Percentiles rank a stretch among this genome's conserved stretches.
These are phyloP conservation scores for Cladorrhinum sp. DNA, from an alignment of 2,329 filamentous ascomycete genomes.

Conservation along the genomic window DNA sequence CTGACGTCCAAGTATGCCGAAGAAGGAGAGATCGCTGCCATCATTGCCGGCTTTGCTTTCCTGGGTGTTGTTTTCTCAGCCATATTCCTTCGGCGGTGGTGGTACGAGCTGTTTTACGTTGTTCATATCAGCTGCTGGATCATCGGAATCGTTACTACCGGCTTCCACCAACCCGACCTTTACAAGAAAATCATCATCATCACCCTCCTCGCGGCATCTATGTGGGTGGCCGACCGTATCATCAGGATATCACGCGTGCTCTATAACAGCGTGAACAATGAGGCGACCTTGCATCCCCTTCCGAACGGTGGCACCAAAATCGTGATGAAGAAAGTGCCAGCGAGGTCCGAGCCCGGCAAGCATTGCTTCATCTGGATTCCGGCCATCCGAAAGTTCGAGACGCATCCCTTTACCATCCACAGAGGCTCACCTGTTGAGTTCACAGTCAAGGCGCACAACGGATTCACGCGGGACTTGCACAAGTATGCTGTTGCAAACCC, in stretches of 20 bases:
- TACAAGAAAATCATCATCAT: conserved; percentile 42
- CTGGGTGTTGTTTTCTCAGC: conserved; percentile 44
- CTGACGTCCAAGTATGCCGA: conserved; percentile 33
- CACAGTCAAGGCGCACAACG: conserved; percentile 55
- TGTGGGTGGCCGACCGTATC: conserved; percentile 52
- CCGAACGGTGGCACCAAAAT: conserved; percentile 54
- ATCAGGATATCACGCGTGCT: conserved; percentile 45
- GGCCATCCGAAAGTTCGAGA: conserved; percentile 52
- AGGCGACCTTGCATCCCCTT: conserved; percentile 51
- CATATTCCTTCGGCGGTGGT: conserved; percentile 43
- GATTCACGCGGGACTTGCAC: conserved; percentile 57
- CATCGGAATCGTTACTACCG: conserved; percentile 45
- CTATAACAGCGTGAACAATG: conserved; percentile 48
- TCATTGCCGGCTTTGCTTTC: conserved; percentile 46
- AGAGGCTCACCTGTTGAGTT: conserved; percentile 53
- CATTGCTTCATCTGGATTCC: conserved; percentile 66
- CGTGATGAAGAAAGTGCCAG: conserved; percentile 48
- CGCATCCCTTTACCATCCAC: conserved; percentile 63
- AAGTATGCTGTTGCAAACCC: conserved; percentile 49
- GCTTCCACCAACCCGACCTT: conserved; percentile 51
- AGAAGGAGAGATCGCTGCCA: conserved; percentile 44
- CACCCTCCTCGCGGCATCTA: conserved; percentile 39
- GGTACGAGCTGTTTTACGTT: conserved; percentile 57
- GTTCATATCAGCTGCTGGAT: conserved; percentile 50
- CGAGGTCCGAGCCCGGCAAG: conserved; percentile 49